Evolutionary conservation across 1,139 yeast species (phyloP).

Genomic region (Casaregolazyma suthepensis): DNA sequence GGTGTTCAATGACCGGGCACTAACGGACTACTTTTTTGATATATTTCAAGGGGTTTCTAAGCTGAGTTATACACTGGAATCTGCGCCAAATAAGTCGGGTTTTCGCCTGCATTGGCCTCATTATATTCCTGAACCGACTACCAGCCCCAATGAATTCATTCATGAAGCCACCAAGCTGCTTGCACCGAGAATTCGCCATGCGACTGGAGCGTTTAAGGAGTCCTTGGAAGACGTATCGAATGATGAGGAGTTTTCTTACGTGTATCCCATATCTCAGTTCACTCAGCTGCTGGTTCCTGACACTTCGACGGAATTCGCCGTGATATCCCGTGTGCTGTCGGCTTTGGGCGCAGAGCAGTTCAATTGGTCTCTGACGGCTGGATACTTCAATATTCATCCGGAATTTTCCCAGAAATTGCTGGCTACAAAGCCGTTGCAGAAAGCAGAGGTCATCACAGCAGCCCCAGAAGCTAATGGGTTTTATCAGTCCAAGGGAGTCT

Average conservation of each 20-base stretch:
- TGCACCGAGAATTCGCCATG: constrained; percentile 33
- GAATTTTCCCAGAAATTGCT: constrained; percentile 59
- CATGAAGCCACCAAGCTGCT: constrained; percentile 53
- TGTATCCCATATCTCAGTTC: constrained; percentile 89
- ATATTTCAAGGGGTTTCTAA: constrained; percentile 62
- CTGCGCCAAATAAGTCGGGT: constrained; percentile 28
- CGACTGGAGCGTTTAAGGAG: neutral
- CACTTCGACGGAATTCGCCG: constrained; percentile 74
- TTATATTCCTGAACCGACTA: constrained; percentile 64
- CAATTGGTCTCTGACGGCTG: constrained; percentile 90
- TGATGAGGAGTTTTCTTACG: constrained; percentile 43
- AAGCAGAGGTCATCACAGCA: constrained; percentile 78
- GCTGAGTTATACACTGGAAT: constrained; percentile 61
- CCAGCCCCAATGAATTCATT: constrained; percentile 51
- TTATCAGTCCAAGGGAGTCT: constrained; percentile 75
- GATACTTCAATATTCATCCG: constrained; percentile 89
- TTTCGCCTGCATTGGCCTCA: constrained; percentile 70
- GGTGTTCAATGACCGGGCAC: constrained; percentile 48
- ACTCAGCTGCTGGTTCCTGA: constrained; percentile 67
- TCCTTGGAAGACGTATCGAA: constrained; percentile 25
- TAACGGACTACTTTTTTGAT: constrained; percentile 67
- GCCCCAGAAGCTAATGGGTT: constrained; percentile 90
- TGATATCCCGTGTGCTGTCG: constrained; percentile 55
- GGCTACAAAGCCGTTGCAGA: constrained; percentile 43
- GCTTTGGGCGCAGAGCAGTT: constrained; percentile 51